Base-by-base conservation (phyloP, 495 filamentous ascomycete genomes). In the Tuber melanosporum region DNA sequence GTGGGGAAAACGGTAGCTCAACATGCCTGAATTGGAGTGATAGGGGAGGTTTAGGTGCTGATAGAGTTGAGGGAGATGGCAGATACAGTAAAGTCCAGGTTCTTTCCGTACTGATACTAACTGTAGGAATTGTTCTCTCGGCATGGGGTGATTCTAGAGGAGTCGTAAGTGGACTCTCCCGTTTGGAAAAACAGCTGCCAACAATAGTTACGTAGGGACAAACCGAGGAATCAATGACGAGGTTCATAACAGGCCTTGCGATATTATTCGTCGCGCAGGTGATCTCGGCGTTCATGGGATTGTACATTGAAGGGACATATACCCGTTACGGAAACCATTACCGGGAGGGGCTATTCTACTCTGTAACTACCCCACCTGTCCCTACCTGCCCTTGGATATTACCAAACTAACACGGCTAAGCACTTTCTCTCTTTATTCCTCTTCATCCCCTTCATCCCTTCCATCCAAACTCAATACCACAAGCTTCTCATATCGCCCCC, bases 321-420 rank as follows among this genome's bases (percentile, higher is more conserved):
- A 88, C 89, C 76, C 88, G 86, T 36, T 92, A 97, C 85, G 94
- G 94, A 39, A 91, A 91, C 49, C 92, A 97, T 85, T 98, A 95
- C 94, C 92, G 92, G 79, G 95, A 98, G 84, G 97, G 96, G 81
- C 88, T 99, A 22, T 98, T 99, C 84, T 99, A 98, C 85, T 82
- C 82, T 22, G 79, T 80, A 36, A 92, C 91, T 32, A 94, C 97
- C 78, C 84, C 26, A 4, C 92, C 32, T 88, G 96, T 26, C 93
- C 92, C 7, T 97, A 49, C 93, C 93, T 0, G 83, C 91, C 44
- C 91, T 47, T 36, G 47, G 32, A 5, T 36, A 2, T 66, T 26
- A 0, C 32, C 12, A 6, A 70, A 32, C 70, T 73, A 62, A 74
- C 72, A 43, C 17, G 46, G 15, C 74, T 19, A 71, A 80, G 42